Conservation (phyloP, 768 basidiomycete species). For the Serendipita sp. region DNA sequence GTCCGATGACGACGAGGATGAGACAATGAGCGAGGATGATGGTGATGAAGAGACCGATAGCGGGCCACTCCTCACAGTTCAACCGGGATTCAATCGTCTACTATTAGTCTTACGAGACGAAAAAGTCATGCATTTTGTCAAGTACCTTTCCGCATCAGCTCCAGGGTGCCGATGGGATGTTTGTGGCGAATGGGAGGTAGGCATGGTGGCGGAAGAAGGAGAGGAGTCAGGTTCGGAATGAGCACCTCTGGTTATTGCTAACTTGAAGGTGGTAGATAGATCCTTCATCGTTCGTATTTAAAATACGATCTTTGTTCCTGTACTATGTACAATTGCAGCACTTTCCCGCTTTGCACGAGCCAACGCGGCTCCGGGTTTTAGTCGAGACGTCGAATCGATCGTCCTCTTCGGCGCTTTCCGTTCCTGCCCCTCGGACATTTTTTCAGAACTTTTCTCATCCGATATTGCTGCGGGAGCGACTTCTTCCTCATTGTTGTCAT, state of each 20-base stretch:
- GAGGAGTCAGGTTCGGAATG: conserved; percentile 18
- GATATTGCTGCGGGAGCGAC: too few species aligned
- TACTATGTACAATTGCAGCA: conserved; percentile 52
- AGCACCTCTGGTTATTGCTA: background rate
- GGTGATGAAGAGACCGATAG: conserved; percentile 53
- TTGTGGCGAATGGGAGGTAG: conserved; percentile 82
- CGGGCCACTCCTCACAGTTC: conserved; percentile 68
- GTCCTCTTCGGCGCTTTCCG: conserved; percentile 9
- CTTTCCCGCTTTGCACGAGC: conserved; percentile 63
- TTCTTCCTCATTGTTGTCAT: too few species aligned
- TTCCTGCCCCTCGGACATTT: conserved; percentile 8
- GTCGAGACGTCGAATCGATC: conserved; percentile 19
- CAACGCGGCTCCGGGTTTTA: conserved; percentile 65
- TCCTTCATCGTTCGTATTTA: background rate
- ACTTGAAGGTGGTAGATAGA: too few species aligned
- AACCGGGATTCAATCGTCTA: conserved; percentile 79
- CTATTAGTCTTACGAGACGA: conserved; percentile 84
- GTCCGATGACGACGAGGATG: conserved; percentile 21
- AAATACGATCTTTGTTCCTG: conserved; percentile 61
- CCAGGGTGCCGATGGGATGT: conserved; percentile 88
- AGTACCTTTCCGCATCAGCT: conserved; percentile 82
- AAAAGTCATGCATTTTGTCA: conserved; percentile 86
- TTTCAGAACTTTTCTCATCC: background rate
- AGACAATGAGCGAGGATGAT: conserved; percentile 5
- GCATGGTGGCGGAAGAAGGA: conserved; percentile 52